Conservation (phyloP, 2,329 filamentous ascomycete species). For the Ambrosiella beaveri region DNA sequence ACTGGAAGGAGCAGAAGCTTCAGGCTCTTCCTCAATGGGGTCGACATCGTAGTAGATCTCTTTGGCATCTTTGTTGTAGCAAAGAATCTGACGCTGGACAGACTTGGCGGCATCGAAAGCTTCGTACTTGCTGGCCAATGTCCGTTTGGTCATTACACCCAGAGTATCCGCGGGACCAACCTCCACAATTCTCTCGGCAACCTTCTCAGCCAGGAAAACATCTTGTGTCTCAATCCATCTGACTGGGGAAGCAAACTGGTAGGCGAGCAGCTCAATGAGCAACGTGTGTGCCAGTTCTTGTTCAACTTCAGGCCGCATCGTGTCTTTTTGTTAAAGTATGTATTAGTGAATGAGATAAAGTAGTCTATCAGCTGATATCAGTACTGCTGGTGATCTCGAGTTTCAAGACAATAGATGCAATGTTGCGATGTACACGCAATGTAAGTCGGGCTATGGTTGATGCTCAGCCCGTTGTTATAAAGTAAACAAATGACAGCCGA, state of each 20-base stretch:
- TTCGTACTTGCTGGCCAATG: constrained; percentile 92
- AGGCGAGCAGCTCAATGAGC: constrained; percentile 95
- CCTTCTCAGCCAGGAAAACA: constrained; percentile 94
- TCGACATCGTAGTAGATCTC: constrained; percentile 99
- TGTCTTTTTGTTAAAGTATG: constrained; percentile 19
- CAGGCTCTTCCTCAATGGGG: constrained; percentile 77
- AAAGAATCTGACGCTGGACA: constrained; percentile 90
- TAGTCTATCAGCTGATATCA: not conserved
- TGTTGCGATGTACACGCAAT: constrained; percentile 1
- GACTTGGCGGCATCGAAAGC: constrained; percentile 95
- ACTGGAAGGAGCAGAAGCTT: constrained; percentile 35
- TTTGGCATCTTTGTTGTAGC: constrained; percentile 98
- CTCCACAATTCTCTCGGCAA: constrained; percentile 92
- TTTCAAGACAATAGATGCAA: not conserved
- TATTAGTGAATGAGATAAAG: constrained; percentile 6
- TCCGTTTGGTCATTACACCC: constrained; percentile 93
- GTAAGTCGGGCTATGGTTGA: constrained; percentile 6
- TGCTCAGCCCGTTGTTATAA: constrained; percentile 2
- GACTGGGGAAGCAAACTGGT: constrained; percentile 96
- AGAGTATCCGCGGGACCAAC: constrained; percentile 93
- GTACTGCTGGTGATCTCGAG: not conserved
- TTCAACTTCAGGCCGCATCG: constrained; percentile 95
- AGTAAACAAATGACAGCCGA: constrained; percentile 3
- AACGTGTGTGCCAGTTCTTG: constrained; percentile 97
- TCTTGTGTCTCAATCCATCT: constrained; percentile 99